phyloP scores from a whole-genome alignment of 768 basidiomycete species.

The Leccinum subgranulosum region DNA sequence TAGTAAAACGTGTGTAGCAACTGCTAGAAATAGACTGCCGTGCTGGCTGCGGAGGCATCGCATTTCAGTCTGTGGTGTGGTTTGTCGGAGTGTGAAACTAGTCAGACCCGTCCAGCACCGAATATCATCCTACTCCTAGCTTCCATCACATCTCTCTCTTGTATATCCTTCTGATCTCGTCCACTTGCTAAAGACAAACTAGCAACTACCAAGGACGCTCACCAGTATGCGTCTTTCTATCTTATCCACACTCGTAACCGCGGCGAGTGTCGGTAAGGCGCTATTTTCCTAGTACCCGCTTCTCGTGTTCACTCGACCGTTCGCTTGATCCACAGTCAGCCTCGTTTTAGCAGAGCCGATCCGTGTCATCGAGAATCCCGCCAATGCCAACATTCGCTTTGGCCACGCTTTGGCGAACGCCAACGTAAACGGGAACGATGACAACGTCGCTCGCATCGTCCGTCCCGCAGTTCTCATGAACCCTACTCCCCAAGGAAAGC shows the following conservation, averaged over 20 bases:
- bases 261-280: conserved; percentile 32
- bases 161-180: conserved; percentile 1
- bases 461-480: conserved; percentile 11
- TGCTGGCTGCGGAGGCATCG: neutral
- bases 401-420: conserved; percentile 36
- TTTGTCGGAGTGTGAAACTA: conserved; percentile 23
- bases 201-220: neutral
- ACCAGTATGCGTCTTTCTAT: conserved; percentile 37
- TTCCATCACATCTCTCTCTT: neutral
- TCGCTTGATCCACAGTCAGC: conserved; percentile 13
- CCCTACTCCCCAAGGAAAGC: conserved; percentile 8
- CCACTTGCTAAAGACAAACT: neutral
- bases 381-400: conserved; percentile 36
- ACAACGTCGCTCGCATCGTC: conserved; percentile 22
- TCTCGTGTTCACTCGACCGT: neutral
- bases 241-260: conserved; percentile 36
- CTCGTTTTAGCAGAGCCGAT: conserved; percentile 51
- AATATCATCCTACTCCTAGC: neutral
- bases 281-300: neutral
- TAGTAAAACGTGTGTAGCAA: neutral
- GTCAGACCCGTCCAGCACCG: conserved; percentile 2
- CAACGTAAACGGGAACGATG: conserved; percentile 28
- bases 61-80: neutral
- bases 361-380: conserved; percentile 38
- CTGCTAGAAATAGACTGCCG: neutral